phyloP scores from a whole-genome alignment of 2,329 filamentous ascomycete species.

The Colletotrichum trifolii region DNA sequence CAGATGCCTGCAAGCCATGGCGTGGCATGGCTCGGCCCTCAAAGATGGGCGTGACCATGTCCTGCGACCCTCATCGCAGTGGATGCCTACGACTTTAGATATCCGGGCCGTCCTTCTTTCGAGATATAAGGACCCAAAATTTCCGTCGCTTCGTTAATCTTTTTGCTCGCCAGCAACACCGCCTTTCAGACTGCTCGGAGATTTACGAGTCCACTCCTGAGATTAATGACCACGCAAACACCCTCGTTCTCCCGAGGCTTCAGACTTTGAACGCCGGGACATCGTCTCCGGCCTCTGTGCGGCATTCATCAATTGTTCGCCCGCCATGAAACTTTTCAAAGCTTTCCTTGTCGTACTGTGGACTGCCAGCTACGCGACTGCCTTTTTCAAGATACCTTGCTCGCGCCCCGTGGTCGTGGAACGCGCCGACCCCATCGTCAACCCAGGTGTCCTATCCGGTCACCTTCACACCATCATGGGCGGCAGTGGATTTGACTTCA shows the following conservation, averaged over 20 bases:
- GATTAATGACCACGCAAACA: too few relatives aligned
- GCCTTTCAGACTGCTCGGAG: too few relatives aligned
- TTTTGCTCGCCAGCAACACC: too few relatives aligned
- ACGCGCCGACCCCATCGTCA: constrained; percentile 69
- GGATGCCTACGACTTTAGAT: background rate
- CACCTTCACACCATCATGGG: constrained; percentile 73
- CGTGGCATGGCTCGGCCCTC: constrained; percentile 5
- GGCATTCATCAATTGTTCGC: too few relatives aligned
- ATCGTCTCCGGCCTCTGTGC: too few relatives aligned
- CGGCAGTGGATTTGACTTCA: constrained; percentile 68
- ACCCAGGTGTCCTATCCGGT: constrained; percentile 61
- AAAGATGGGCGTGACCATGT: constrained; percentile 4
- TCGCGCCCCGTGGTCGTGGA: constrained; percentile 43
- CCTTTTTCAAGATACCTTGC: constrained; percentile 37
- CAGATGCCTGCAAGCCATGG: background rate
- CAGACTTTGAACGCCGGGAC: too few relatives aligned
- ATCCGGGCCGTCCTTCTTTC: too few relatives aligned
- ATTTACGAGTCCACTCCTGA: too few relatives aligned
- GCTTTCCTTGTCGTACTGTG: constrained; percentile 9
- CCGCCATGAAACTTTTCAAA: constrained; percentile 11
- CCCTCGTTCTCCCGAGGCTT: too few relatives aligned
- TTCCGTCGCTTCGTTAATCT: too few relatives aligned
- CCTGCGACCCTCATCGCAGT: background rate
- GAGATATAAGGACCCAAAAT: too few relatives aligned
- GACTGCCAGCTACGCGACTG: constrained; percentile 12